Evolutionary conservation across 208 protist species (phyloP), one percentile per base, ranked within the genome.

Genomic region (Leishmania turanica): DNA sequence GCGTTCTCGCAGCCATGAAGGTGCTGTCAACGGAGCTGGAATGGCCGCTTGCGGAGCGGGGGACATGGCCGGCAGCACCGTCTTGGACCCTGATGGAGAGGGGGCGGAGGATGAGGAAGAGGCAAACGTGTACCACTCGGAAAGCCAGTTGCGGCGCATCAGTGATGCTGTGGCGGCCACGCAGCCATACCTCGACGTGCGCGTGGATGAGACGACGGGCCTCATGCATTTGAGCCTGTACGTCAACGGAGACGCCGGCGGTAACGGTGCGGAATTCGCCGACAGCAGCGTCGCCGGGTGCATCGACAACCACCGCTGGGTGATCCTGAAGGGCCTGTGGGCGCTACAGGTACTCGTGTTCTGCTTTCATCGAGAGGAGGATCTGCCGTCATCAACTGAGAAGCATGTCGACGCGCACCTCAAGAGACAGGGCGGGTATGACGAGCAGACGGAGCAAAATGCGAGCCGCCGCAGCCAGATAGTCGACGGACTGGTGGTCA

Each of bases 291-390:
- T 82, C 5, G 89, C 89, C 5, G 87, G 78, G 0, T 92, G 89
- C 81, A 21, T 90, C 24, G 89, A 90, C 77, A 88, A 90, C 70
- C 82, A 82, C 53, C 89, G 89, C 73, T 90, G 87, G 89, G 60
- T 89, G 5, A 56, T 92, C 3, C 75, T 89, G 47, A 82, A 83
- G 17, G 89, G 89, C 7, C 74, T 84, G 68, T 90, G 84, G 89
- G 34, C 66, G 31, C 76, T 68, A 17, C 70, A 89, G 51, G 71
- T 89, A 6, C 17, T 92, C 3, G 80, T 90, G 49, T 90, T 92
- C 69, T 77, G 81, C 4, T 88, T 86, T 2, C 75, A 68, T 49
- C 62, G 62, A 68, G 62, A 40, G 62, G 62, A 40, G 31, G 62
- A 17, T 13, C 31, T 68, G 62, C 9, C 31, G 31, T 21, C 62